Base-by-base conservation (phyloP, 163 green algal genomes). In the Chlorella variabilis region DNA sequence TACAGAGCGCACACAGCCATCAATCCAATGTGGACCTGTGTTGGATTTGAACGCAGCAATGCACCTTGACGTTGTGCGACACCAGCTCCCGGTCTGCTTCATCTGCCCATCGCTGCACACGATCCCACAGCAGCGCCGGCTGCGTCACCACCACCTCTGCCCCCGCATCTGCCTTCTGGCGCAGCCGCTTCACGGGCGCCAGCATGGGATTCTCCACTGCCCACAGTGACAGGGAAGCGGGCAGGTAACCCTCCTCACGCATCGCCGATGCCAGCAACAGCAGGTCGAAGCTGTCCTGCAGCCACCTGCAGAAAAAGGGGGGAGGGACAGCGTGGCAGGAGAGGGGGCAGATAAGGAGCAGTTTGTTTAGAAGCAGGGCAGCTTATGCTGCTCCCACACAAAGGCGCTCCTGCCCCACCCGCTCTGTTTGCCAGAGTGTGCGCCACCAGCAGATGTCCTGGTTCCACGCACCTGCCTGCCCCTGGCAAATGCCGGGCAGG, bases 91-190 rank as follows among this genome's bases (percentile, higher is more conserved):
- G n/a, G 21, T 88, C 56, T 9, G 85, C 86, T 27, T 91, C 82
- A 6, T 84, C 78, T 66, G 92, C 82, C 94, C 94, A 98, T 0
- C 23, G 4, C 54, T 89, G 82, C 73, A 93, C 93, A 3, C 68
- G 76, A 3, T 51, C n/a, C 89, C 89, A 92, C 29, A 94, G 82
- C 48, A 98, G 81, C 2, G 93, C 92, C 18, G 94, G 94, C 88
- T 98, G 94, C 2, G 94, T 98, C 21, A 98, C 66, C 3, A 98
- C 73, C 23, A 91, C 88, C 48, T 90, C 77, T n/a, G 94, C 94
- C 2, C 94, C 94, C 18, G 88, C 86, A 8, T 87, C 82, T 0
- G 90, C 90, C 88, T 97, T 97, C 18, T 48, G 51, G 41, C 88
- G 81, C 6, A 92, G 77, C 31, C 92, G 81, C 3, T 49, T 71